These are phyloP conservation scores for Plectosphaerella plurivora DNA, from an alignment of 2,329 filamentous ascomycete genomes.

Conservation along the genomic window DNA sequence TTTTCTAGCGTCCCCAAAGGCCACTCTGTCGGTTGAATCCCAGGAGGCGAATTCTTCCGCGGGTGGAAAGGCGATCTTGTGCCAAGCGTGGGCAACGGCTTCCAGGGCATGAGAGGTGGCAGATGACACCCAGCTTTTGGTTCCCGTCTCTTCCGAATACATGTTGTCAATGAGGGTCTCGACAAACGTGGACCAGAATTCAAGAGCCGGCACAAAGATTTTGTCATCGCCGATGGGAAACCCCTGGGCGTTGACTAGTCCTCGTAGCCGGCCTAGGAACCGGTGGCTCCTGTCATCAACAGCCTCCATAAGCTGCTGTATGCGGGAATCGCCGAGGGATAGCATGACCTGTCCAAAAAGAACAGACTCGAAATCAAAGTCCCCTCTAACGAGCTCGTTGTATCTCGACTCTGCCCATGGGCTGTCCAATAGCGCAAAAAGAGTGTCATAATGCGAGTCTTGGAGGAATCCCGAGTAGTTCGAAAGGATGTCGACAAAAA, in stretches of 20 bases:
- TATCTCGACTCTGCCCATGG: constrained; percentile 56
- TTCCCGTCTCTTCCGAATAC: constrained; percentile 42
- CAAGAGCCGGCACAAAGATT: constrained; percentile 68
- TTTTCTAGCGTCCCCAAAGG: constrained; percentile 68
- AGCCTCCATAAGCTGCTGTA: constrained; percentile 53
- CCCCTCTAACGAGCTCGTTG: constrained; percentile 48
- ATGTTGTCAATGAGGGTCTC: constrained; percentile 61
- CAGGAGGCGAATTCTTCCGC: constrained; percentile 54
- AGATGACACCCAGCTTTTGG: constrained; percentile 50
- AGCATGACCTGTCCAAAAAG: constrained; percentile 64
- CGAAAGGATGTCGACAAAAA: constrained; percentile 60
- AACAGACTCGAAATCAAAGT: constrained; percentile 60
- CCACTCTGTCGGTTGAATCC: constrained; percentile 64
- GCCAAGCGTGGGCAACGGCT: constrained; percentile 62
- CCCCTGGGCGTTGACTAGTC: constrained; percentile 62
- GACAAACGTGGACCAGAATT: constrained; percentile 77
- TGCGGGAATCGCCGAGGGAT: constrained; percentile 63
- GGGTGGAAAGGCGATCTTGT: constrained; percentile 65
- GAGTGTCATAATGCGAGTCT: constrained; percentile 48
- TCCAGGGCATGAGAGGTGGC: constrained; percentile 58
- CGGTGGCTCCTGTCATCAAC: constrained; percentile 44
- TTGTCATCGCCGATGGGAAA: constrained; percentile 68
- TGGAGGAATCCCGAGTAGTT: constrained; percentile 62
- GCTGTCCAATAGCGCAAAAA: constrained; percentile 57
- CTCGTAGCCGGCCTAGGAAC: constrained; percentile 56